Evolutionary conservation across 1,139 yeast genomes (phyloP).

Genomic region (Candida pseudocylindracea): DNA sequence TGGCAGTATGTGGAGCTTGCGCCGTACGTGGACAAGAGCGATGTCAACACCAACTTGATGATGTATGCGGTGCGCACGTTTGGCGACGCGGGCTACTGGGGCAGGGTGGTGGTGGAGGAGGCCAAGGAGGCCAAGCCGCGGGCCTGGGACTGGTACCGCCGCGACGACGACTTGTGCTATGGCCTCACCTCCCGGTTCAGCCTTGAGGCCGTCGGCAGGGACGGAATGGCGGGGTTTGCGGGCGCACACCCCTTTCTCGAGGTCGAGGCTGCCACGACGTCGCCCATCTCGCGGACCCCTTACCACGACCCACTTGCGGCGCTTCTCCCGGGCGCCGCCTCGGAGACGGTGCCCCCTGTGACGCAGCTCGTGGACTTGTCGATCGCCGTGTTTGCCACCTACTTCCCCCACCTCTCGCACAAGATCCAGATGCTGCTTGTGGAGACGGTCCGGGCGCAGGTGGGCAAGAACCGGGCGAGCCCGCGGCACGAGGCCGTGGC

Average conservation of each 20-base stretch:
- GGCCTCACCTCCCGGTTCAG: conserved; percentile 17
- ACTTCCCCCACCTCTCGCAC: conserved; percentile 53
- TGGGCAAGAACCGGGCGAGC: conserved; percentile 12
- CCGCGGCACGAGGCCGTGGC: conserved; percentile 25
- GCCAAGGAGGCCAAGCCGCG: conserved; percentile 6
- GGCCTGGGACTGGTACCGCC: conserved; percentile 7
- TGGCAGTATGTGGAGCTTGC: conserved; percentile 17
- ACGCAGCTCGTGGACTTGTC: conserved; percentile 56
- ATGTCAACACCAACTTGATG: conserved; percentile 20
- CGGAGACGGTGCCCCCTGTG: conserved; percentile 2
- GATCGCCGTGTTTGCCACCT: conserved; percentile 48
- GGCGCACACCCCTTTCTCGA: conserved; percentile 4
- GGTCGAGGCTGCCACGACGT: conserved; percentile 13
- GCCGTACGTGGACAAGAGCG: conserved; percentile 17
- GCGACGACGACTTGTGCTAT: conserved; percentile 14
- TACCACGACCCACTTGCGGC: too few species aligned
- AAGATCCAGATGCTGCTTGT: conserved; percentile 73
- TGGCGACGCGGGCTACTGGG: conserved; percentile 15
- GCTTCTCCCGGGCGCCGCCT: too few species aligned
- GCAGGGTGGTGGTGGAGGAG: conserved; percentile 6
- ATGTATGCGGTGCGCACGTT: conserved; percentile 17
- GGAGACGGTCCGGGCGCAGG: conserved; percentile 12
- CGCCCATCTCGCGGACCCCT: conserved; percentile 3
- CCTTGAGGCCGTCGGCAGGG: conserved; percentile 7
- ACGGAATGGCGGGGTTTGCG: background rate